Conservation (phyloP, 441 rosid species). For the Aquilaria agallochum region DNA sequence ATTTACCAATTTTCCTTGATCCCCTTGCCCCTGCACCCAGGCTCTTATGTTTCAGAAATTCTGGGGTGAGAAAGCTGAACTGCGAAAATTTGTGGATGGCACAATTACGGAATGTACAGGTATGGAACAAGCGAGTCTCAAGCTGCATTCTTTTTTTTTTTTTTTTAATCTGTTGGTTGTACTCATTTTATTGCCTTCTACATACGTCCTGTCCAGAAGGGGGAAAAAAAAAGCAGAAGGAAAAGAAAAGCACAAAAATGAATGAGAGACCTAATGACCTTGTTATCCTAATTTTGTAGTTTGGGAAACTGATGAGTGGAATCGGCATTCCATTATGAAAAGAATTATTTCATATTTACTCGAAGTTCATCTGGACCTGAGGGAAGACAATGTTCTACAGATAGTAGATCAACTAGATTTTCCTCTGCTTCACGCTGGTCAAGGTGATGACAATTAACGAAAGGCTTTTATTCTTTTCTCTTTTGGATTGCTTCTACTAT, state of each 20-base stretch:
- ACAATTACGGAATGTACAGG: slow-evolving; percentile 95
- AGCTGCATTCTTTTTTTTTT: not conserved
- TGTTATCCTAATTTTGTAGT: slow-evolving; percentile 37
- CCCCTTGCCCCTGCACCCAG: slow-evolving; percentile 24
- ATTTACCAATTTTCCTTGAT: slow-evolving; percentile 15
- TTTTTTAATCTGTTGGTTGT: not conserved
- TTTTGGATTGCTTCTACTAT: slow-evolving; percentile 1
- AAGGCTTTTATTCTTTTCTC: no score
- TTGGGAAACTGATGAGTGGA: slow-evolving; percentile 78
- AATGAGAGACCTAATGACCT: slow-evolving; percentile 16
- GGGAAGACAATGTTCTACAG: slow-evolving; percentile 47
- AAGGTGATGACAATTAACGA: slow-evolving; percentile 37
- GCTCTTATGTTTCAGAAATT: slow-evolving; percentile 69
- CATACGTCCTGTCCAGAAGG: not conserved
- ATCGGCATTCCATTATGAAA: slow-evolving; percentile 78
- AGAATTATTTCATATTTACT: slow-evolving; percentile 62
- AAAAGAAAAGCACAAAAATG: not conserved
- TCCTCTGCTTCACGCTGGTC: slow-evolving; percentile 57
- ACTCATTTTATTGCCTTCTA: slow-evolving; percentile 11
- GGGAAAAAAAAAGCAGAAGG: not conserved
- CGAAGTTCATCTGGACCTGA: slow-evolving; percentile 59
- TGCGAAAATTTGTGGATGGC: slow-evolving; percentile 92
- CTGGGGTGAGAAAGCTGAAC: slow-evolving; percentile 93
- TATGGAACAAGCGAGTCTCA: slow-evolving; percentile 27
- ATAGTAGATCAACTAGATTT: slow-evolving; percentile 94